phyloP scores from a whole-genome alignment of 129 eudicot species.

The Centaurea solstitialis region DNA sequence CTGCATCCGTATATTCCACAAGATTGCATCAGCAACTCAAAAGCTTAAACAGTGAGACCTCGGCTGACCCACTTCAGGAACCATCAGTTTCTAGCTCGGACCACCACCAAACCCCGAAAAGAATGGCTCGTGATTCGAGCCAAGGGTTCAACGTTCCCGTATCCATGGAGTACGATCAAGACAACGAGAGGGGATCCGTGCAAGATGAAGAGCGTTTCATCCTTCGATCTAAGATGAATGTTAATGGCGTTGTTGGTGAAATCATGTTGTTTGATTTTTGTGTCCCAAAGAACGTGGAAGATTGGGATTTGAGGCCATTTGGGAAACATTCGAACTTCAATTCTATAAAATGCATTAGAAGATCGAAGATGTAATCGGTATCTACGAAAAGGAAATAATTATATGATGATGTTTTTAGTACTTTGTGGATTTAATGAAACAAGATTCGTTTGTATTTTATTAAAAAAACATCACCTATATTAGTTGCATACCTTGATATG shows the following conservation, averaged over 20 bases:
- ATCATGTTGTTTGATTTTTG: constrained; percentile 81
- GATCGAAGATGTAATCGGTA: constrained; percentile 52
- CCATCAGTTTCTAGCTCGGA: constrained; percentile 54
- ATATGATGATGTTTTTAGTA: background rate
- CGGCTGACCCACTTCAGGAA: constrained; percentile 52
- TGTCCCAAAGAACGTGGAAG: constrained; percentile 80
- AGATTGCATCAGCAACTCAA: constrained; percentile 44
- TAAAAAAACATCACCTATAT: no score
- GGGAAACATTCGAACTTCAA: constrained; percentile 59
- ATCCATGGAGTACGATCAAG: constrained; percentile 67
- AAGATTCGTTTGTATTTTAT: no score
- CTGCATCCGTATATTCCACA: constrained; percentile 50
- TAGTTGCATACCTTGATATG: no score
- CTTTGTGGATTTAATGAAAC: no score
- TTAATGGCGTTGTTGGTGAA: constrained; percentile 82
- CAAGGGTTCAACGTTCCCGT: constrained; percentile 57
- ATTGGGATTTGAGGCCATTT: constrained; percentile 73
- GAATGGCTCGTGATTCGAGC: constrained; percentile 54
- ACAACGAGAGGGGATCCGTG: constrained; percentile 65
- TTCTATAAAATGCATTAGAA: constrained; percentile 77
- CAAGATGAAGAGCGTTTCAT: constrained; percentile 62
- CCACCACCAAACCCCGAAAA: constrained; percentile 58
- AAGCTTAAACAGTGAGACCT: constrained; percentile 26
- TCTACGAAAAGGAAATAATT: background rate
- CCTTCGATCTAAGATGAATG: constrained; percentile 56